Evolutionary conservation across 495 filamentous ascomycete species (phyloP).

Genomic region (Diplogelasinospora grovesii): DNA sequence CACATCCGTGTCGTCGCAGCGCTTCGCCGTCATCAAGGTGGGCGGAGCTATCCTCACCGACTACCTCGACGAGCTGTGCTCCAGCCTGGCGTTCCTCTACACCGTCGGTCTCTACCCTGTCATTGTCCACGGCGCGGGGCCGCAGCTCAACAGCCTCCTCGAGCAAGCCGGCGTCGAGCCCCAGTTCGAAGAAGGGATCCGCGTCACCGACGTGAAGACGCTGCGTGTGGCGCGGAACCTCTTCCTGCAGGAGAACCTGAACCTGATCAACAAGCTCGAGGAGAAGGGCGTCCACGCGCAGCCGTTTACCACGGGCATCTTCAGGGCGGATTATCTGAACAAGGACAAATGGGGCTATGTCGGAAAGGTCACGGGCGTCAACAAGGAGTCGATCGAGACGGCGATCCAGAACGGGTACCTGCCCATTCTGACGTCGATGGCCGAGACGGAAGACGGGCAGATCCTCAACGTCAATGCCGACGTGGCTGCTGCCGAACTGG

Average conservation of each 20-base stretch:
- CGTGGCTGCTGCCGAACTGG: conserved; percentile 90
- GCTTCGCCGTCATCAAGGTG: conserved; percentile 98
- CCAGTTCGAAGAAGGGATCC: conserved; percentile 92
- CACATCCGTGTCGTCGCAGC: conserved; percentile 92
- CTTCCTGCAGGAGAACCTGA: conserved; percentile 94
- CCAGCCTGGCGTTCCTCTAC: conserved; percentile 84
- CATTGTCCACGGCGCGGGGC: conserved; percentile 93
- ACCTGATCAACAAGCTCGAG: conserved; percentile 87
- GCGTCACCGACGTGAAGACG: conserved; percentile 94
- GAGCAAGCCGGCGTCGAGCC: conserved; percentile 90
- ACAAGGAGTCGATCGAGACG: conserved; percentile 84
- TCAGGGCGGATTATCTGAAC: conserved; percentile 90
- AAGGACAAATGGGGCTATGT: conserved; percentile 92
- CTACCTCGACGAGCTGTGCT: conserved; percentile 82
- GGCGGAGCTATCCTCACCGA: conserved; percentile 96
- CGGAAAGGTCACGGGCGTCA: conserved; percentile 89
- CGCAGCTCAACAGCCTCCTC: conserved; percentile 91
- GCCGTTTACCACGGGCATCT: conserved; percentile 88
- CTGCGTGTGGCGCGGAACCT: conserved; percentile 82
- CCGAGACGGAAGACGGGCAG: conserved; percentile 87
- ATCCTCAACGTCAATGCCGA: conserved; percentile 98
- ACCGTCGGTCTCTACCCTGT: conserved; percentile 94
- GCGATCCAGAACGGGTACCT: conserved; percentile 89
- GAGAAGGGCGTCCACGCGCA: conserved; percentile 85
- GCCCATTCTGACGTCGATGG: conserved; percentile 94